A percentile compares a stretch with the other conserved stretches of the same genome.
phyloP scores from a whole-genome alignment of 108 stramenopile genomes.

The Aurantiochytrium sp. region DNA sequence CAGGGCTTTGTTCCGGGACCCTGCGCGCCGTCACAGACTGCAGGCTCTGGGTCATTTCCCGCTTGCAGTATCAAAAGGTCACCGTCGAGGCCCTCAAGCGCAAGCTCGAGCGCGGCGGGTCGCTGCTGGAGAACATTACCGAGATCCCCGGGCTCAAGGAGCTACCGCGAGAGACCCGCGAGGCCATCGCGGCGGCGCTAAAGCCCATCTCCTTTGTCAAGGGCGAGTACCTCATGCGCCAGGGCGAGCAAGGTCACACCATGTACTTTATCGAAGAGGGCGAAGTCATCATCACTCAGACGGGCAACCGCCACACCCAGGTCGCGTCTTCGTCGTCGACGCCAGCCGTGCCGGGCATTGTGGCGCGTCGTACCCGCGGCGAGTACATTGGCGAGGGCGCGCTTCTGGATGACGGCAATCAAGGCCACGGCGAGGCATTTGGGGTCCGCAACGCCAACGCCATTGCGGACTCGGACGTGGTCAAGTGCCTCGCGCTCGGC shows the following conservation, averaged over 20 bases:
- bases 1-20: not conserved
- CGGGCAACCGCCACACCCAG: not conserved
- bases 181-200: not conserved
- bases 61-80: conserved; percentile 16
- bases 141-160: conserved; percentile 10
- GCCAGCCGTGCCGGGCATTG: not conserved
- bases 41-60: not conserved
- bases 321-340: not conserved
- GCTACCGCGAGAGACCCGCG: conserved; percentile 10
- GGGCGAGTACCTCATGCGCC: conserved; percentile 22
- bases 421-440: not conserved
- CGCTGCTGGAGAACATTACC: conserved; percentile 24
- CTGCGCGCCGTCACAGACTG: not conserved
- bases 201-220: conserved; percentile 26
- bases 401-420: not conserved
- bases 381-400: conserved; percentile 31
- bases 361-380: not conserved
- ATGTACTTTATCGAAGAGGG: conserved; percentile 28
- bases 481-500: not conserved
- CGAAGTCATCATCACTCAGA: conserved; percentile 8
- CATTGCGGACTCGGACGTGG: conserved; percentile 18
- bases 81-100: conserved; percentile 21
- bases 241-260: conserved; percentile 28
- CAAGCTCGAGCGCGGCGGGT: conserved; percentile 14
- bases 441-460: not conserved